These are phyloP conservation scores for Odontarrhena argentea DNA, from an alignment of 345 rosid genomes.

Conservation along the genomic window DNA sequence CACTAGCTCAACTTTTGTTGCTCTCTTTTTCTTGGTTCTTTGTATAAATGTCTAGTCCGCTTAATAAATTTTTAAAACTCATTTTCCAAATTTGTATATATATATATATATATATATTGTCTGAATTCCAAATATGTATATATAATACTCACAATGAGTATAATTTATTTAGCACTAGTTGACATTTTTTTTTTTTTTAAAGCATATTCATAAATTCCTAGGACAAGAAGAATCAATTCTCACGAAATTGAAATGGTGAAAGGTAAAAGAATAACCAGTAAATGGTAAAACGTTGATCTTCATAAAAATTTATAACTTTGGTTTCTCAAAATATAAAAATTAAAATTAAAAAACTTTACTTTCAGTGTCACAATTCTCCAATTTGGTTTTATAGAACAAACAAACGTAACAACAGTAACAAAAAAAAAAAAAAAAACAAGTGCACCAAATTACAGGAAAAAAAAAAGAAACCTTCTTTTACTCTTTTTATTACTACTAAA, in stretches of 20 bases:
- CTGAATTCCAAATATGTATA: too few relatives aligned
- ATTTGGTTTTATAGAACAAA: not conserved
- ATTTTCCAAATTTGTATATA: too few relatives aligned
- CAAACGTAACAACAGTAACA: constrained; percentile 12
- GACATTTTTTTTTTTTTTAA: too few relatives aligned
- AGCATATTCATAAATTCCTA: too few relatives aligned
- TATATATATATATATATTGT: too few relatives aligned
- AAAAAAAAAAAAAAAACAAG: not conserved
- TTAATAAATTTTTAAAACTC: too few relatives aligned
- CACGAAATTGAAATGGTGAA: not conserved
- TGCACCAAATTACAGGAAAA: not conserved
- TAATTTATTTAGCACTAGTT: not conserved
- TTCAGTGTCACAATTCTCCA: constrained; percentile 13
- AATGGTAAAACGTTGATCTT: constrained; percentile 5
- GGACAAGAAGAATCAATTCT: too few relatives aligned
- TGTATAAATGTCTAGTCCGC: too few relatives aligned
- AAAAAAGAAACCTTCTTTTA: not conserved
- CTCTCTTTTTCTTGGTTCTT: too few relatives aligned
- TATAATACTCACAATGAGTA: not conserved
- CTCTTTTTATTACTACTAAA: too few relatives aligned
- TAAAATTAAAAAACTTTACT: not conserved
- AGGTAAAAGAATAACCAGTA: not conserved
- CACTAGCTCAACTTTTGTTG: too few relatives aligned
- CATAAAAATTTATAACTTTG: not conserved
- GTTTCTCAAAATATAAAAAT: too few relatives aligned